phyloP scores from a whole-genome alignment of 805 yeast genomes.

The Schwanniomyces pseudopolymorphus region DNA sequence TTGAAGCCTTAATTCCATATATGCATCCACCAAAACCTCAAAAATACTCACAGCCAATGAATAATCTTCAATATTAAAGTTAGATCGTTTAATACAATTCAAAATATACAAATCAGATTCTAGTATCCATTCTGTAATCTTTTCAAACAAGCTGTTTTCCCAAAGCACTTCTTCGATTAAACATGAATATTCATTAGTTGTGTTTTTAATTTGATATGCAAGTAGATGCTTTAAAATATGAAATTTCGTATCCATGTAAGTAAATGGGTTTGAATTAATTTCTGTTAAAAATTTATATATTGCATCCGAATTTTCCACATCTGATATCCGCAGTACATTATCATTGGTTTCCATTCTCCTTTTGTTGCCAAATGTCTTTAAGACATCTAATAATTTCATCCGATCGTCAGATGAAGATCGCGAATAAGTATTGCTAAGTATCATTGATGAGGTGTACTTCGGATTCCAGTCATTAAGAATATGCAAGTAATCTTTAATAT shows the following conservation, averaged over 20 bases:
- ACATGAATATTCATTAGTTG: conserved; percentile 15
- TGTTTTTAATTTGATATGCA: conserved; percentile 6
- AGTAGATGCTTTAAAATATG: conserved; percentile 24
- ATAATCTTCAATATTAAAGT: conserved; percentile 9
- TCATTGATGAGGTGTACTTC: conserved; percentile 14
- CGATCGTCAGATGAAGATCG: conserved; percentile 27
- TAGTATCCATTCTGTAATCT: conserved; percentile 34
- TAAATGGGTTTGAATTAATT: conserved; percentile 8
- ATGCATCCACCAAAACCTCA: conserved; percentile 48
- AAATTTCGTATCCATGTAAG: conserved; percentile 20
- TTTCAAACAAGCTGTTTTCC: conserved; percentile 33
- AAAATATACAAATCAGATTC: conserved; percentile 26
- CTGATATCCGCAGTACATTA: conserved; percentile 8
- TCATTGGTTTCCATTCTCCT: background rate
- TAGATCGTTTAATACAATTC: conserved; percentile 3
- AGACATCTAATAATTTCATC: conserved; percentile 32
- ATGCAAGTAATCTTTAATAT: conserved; percentile 22
- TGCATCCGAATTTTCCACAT: conserved; percentile 10
- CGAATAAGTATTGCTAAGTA: conserved; percentile 5
- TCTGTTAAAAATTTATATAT: conserved; percentile 14
- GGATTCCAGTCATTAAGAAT: conserved; percentile 29
- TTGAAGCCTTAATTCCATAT: conserved; percentile 30
- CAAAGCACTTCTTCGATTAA: conserved; percentile 38
- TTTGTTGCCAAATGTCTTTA: conserved; percentile 28
- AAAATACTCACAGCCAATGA: conserved; percentile 36